Base-by-base conservation (phyloP, 164 flowering plant genomes). In the Piper longum region DNA sequence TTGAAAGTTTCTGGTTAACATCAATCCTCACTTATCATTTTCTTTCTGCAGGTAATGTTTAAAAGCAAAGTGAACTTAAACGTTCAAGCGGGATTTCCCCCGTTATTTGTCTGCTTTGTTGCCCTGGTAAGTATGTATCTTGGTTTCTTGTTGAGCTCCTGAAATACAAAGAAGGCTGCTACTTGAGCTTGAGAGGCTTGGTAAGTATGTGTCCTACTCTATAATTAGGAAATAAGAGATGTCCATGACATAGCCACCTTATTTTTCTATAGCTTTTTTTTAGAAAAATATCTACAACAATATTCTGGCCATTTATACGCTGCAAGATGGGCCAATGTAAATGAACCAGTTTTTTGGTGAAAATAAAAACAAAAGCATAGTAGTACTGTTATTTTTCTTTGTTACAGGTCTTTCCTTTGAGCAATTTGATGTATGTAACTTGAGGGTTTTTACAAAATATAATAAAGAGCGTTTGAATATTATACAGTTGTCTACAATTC, bases 31-130 rank as follows among this genome's bases (percentile, higher is more conserved):
- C 5, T 16, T 60, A 3, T 43, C 55, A 43, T 44, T 60, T 48
- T 2, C 54, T 7, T 54, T 66, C 59, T 68, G 66, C 81, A 89
- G 97, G 86, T 56, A 17, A 17, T 70, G 54, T 36, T 75, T 72
- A 82, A 66, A 67, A 78, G 64, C 44, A 73, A 60, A 64, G 64
- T 61, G 17, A 68, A 61, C 36, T 68, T 41, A 11, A 79, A 69
- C 72, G 84, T 76, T 44, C 85, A 75, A 54, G 84, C 69, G 13
- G 97, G 93, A 14, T 88, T 85, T 56, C 90, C 95, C 13, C 77
- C 83, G 39, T 78, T 88, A 51, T 86, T 81, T 70, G 88, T 88
- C 55, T 81, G 79, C 59, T 74, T 85, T 75, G 82, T 88, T 43
- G 85, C 87, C 4, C 57, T 86, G 18, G 66, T 86, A 61, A 72